Evolutionary conservation across 805 yeast genomes (phyloP).

Genomic region (Jamesozyma lodderae): DNA sequence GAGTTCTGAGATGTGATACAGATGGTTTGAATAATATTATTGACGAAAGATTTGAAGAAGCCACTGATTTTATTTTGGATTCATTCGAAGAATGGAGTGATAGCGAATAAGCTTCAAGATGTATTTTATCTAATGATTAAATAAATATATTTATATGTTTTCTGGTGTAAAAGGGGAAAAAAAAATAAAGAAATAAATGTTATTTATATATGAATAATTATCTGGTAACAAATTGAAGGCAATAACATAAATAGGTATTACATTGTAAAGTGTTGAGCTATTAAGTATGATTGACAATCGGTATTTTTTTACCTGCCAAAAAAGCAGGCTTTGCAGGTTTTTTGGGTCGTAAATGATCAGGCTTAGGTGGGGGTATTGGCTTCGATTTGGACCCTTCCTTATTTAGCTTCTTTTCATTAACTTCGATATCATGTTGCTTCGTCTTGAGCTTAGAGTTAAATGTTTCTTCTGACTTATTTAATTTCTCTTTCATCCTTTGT

Average conservation of each 20-base stretch:
- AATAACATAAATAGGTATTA: too few relatives aligned
- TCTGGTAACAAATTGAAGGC: too few relatives aligned
- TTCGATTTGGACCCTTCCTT: conserved; percentile 10
- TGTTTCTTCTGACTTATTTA: conserved; percentile 25
- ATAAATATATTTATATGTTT: not conserved
- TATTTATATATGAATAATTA: too few relatives aligned
- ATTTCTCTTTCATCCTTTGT: conserved; percentile 36
- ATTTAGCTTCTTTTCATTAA: not conserved
- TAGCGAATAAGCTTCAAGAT: conserved; percentile 30
- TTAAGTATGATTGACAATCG: too few relatives aligned
- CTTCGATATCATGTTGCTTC: not conserved
- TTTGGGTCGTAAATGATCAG: conserved; percentile 30
- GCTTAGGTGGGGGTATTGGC: conserved; percentile 51
- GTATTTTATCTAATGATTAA: not conserved
- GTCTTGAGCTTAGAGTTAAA: conserved; percentile 29
- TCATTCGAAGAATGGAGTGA: conserved; percentile 62
- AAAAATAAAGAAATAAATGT: too few relatives aligned
- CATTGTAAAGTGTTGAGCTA: too few relatives aligned
- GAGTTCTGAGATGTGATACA: conserved; percentile 64
- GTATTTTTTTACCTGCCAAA: conserved; percentile 28
- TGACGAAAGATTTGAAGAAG: conserved; percentile 76
- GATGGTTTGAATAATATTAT: conserved; percentile 72
- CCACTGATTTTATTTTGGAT: conserved; percentile 73
- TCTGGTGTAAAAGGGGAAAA: not conserved
- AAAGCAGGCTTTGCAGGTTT: conserved; percentile 43